Evolutionary conservation across 352 stramenopile genomes (phyloP).

Genomic region (Elongisporangium prolatum): DNA sequence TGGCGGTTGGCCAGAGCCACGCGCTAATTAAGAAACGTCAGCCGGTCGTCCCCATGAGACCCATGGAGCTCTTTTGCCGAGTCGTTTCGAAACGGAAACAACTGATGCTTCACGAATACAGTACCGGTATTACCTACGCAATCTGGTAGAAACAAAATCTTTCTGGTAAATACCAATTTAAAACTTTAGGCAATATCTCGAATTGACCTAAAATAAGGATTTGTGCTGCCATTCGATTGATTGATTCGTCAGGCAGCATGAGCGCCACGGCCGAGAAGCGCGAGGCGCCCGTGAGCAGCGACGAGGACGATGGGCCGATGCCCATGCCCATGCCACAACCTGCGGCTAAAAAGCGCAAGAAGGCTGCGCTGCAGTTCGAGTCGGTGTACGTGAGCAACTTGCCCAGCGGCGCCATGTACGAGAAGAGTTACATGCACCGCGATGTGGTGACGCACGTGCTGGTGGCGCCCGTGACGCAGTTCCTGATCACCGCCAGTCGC

Average conservation of each 20-base stretch:
- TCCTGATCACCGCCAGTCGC: conserved; percentile 93
- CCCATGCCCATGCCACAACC: conserved; percentile 38
- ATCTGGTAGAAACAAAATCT: no score
- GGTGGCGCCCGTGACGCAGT: conserved; percentile 91
- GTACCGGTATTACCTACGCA: no score
- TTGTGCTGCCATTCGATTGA: no score
- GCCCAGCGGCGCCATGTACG: conserved; percentile 90
- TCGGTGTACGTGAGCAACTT: conserved; percentile 76
- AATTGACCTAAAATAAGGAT: no score
- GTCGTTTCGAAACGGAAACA: not conserved
- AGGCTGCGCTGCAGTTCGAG: conserved; percentile 57
- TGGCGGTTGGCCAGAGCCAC: not conserved
- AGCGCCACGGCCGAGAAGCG: conserved; percentile 7
- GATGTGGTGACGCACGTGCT: conserved; percentile 91
- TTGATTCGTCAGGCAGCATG: no score
- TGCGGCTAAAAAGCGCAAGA: conserved; percentile 29
- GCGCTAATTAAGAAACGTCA: not conserved
- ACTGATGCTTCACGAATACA: no score
- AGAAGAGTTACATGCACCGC: conserved; percentile 98
- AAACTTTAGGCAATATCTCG: no score
- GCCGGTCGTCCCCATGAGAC: not conserved
- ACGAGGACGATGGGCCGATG: conserved; percentile 55
- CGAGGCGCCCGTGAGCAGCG: conserved; percentile 7
- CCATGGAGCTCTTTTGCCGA: not conserved
- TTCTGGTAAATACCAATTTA: no score